A percentile compares a stretch with the other conserved stretches of the same genome.
Conservation (phyloP, 768 basidiomycete genomes). For the Mrakia gelida region DNA sequence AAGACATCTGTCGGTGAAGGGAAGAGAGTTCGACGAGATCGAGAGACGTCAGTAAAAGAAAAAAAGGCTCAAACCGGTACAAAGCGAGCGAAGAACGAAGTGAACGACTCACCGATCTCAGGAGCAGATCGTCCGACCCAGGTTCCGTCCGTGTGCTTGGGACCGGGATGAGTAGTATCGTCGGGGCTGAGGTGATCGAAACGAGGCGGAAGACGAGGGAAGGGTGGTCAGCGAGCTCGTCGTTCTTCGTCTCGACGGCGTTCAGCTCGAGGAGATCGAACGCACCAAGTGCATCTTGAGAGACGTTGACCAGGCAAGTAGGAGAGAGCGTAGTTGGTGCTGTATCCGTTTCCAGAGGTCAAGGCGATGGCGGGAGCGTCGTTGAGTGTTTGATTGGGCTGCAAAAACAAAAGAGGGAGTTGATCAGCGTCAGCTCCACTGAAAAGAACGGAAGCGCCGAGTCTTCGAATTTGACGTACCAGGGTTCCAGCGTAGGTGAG, state of each 20-base stretch:
- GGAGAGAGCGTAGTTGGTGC: slow-evolving; percentile 14
- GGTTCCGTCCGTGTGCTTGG: slow-evolving; percentile 67
- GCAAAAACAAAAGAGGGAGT: neutral
- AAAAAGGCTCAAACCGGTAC: too few species aligned
- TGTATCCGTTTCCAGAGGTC: neutral
- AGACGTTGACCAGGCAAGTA: slow-evolving; percentile 42
- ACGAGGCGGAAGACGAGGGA: too few species aligned
- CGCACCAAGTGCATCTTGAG: slow-evolving; percentile 77
- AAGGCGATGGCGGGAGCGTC: neutral
- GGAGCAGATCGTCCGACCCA: slow-evolving; percentile 44
- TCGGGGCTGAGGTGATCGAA: slow-evolving; percentile 53
- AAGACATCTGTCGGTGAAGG: neutral
- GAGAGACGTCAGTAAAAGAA: too few species aligned
- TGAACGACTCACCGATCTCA: neutral
- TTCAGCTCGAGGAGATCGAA: slow-evolving; percentile 33
- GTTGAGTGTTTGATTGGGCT: slow-evolving; percentile 1
- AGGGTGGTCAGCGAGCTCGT: too few species aligned
- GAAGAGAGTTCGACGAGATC: too few species aligned
- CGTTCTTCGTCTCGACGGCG: too few species aligned
- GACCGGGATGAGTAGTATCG: slow-evolving; percentile 77
- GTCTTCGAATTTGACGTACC: too few species aligned
- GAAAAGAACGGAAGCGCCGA: slow-evolving; percentile 45
- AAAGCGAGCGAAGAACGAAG: too few species aligned
- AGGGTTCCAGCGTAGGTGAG: neutral
- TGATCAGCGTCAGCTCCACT: too few species aligned